Conservation (phyloP, 345 rosid genomes). For the Eucalyptus erythrocorys region DNA sequence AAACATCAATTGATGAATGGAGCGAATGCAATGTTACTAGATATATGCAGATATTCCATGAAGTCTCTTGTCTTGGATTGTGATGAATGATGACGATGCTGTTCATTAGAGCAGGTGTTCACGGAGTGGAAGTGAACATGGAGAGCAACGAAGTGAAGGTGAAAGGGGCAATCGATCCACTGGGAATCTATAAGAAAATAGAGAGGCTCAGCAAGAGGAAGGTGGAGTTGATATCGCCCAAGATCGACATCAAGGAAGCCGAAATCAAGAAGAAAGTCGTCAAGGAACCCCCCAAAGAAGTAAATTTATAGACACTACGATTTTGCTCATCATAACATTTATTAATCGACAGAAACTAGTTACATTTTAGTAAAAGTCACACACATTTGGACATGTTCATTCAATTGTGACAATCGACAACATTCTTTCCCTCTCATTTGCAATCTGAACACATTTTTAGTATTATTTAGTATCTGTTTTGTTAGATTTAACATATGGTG, state of each 20-base stretch:
- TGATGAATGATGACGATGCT: background rate
- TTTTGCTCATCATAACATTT: background rate
- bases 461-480: background rate
- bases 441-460: background rate
- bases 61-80: background rate
- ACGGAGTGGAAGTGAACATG: slow-evolving; percentile 36
- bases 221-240: slow-evolving; percentile 60
- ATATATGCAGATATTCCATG: background rate
- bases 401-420: background rate
- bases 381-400: background rate
- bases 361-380: background rate
- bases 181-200: slow-evolving; percentile 44
- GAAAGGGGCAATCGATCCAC: slow-evolving; percentile 47
- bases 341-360: background rate
- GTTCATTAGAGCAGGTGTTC: slow-evolving; percentile 33
- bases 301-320: background rate
- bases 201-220: slow-evolving; percentile 55
- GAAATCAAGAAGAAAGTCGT: slow-evolving; percentile 12
- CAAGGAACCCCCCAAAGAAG: slow-evolving; percentile 38
- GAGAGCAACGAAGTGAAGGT: slow-evolving; percentile 71
- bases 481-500: background rate
- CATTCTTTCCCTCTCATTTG: background rate
- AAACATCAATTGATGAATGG: background rate
- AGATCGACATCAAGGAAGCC: slow-evolving; percentile 13
- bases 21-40: background rate